Evolutionary conservation across 768 basidiomycete species (phyloP).

Genomic region (Collybia mongolica): DNA sequence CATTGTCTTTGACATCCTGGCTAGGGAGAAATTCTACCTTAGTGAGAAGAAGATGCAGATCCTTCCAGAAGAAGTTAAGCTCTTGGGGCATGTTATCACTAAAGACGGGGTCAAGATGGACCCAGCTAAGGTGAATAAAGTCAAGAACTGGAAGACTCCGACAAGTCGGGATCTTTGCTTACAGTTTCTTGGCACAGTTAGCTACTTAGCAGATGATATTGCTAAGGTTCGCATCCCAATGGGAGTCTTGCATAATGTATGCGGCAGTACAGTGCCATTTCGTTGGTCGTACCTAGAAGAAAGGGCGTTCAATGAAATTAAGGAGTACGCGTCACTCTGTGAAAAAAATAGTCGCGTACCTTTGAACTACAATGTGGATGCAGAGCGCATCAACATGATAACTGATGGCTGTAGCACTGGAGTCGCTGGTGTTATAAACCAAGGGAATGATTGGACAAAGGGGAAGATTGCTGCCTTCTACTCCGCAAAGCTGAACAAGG

Average conservation of each 20-base stretch:
- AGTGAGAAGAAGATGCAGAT: slow-evolving; percentile 22
- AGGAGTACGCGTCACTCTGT: slow-evolving; percentile 14
- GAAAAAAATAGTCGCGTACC: slow-evolving; percentile 16
- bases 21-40: slow-evolving; percentile 25
- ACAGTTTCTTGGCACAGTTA: slow-evolving; percentile 34
- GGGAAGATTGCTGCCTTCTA: slow-evolving; percentile 32
- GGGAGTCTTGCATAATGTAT: slow-evolving; percentile 18
- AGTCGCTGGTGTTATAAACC: slow-evolving; percentile 23
- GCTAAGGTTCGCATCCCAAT: slow-evolving; percentile 25
- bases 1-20: slow-evolving; percentile 23
- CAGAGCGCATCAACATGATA: slow-evolving; percentile 23
- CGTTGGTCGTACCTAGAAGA: slow-evolving; percentile 21
- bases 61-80: slow-evolving; percentile 19
- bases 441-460: slow-evolving; percentile 24
- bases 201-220: slow-evolving; percentile 28
- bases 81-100: slow-evolving; percentile 33
- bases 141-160: slow-evolving; percentile 23
- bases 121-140: slow-evolving; percentile 36
- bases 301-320: slow-evolving; percentile 35
- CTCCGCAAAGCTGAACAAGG: slow-evolving; percentile 30
- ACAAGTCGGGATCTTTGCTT: slow-evolving; percentile 24
- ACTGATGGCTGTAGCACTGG: slow-evolving; percentile 31
- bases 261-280: slow-evolving; percentile 19
- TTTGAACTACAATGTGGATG: slow-evolving; percentile 14
- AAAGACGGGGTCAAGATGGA: slow-evolving; percentile 35